Evolutionary conservation across 768 basidiomycete genomes (phyloP).

Genomic region (Phaeolepiota aurea): DNA sequence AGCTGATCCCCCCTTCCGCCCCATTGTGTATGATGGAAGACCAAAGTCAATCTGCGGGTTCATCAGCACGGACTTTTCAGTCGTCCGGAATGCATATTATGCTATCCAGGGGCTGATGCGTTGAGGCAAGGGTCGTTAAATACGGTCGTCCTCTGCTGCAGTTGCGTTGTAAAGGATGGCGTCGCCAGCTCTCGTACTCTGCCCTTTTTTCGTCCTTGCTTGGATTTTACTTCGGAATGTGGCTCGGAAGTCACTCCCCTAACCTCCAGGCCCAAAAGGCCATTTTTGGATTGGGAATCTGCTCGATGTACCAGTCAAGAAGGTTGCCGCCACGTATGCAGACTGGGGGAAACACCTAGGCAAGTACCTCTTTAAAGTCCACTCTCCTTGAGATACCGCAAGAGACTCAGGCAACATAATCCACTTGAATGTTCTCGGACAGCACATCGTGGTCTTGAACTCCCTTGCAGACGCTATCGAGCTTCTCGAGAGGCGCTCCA

Average conservation of each 20-base stretch:
- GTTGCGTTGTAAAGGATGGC: no score
- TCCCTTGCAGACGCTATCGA: slow-evolving; percentile 12
- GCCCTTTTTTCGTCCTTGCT: not conserved
- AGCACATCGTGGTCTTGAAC: slow-evolving; percentile 16
- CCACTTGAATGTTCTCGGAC: slow-evolving; percentile 11
- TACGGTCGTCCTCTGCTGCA: no score
- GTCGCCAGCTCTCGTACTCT: no score
- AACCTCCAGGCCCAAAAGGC: slow-evolving; percentile 27
- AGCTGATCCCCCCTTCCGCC: no score
- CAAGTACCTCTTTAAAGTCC: not conserved
- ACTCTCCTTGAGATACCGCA: no score
- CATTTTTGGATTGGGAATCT: slow-evolving; percentile 29
- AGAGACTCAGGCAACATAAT: slow-evolving; percentile 16
- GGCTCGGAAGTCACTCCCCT: slow-evolving; percentile 5
- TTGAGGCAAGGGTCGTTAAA: no score
- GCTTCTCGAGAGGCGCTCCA: slow-evolving; percentile 17
- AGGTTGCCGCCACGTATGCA: slow-evolving; percentile 22
- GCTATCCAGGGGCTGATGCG: no score
- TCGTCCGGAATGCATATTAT: no score
- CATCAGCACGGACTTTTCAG: no score
- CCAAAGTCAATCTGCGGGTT: no score
- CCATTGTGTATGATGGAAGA: no score
- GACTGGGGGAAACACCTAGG: slow-evolving; percentile 24
- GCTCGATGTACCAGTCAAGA: slow-evolving; percentile 21
- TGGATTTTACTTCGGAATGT: not conserved